Base-by-base conservation (phyloP, 352 stramenopile species). In the Pythium rishiriense region DNA sequence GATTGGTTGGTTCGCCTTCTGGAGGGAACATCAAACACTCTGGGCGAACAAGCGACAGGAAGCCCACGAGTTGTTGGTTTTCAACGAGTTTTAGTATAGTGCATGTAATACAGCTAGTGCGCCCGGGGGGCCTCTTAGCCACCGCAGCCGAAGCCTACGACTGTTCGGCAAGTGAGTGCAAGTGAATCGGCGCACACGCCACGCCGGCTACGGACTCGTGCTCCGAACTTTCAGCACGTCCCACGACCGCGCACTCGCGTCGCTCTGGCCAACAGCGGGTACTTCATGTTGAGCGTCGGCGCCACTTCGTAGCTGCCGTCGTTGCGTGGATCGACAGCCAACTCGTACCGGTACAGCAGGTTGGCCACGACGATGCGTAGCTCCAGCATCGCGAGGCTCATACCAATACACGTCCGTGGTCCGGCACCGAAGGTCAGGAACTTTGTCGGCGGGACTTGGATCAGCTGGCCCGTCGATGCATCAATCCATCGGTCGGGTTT, bases 401-500 rank as follows among this genome's bases (percentile, higher is more conserved):
- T 71, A 21, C 73, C 73, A 17, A 77, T 69, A 39, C 73, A 80
- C 48, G 70, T 65, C 41, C 73, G 68, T 5, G 73, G 70, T 0
- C 73, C 73, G 14, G 73, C 66, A 35, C 62, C 64, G 47, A 78
- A 80, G 12, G 51, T 67, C 37, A 78, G 68, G 47, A 76, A 75
- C 61, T 78, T 67, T 56, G 47, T 54, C n/a, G 52, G 25, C 15
- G 45, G 46, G 15, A 64, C 47, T 7, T 57, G 33, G 15, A 48
- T 31, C 24, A 64, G 43, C 29, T 50, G 31, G 26, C 51, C 68
- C 14, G 37, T 33, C 5, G 35, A 12, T 15, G 45, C 3, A 24
- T 76, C 75, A 29, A 90, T 71, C 74, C 75, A 90, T 5, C 83
- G 73, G 48, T 90, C 79, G 1, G 84, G 84, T 46, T 76, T 82